Percentiles rank a stretch among this genome's conserved stretches.
These are phyloP conservation scores for Solanum paucissectum DNA, from an alignment of 257 asterid genomes.

Conservation along the genomic window DNA sequence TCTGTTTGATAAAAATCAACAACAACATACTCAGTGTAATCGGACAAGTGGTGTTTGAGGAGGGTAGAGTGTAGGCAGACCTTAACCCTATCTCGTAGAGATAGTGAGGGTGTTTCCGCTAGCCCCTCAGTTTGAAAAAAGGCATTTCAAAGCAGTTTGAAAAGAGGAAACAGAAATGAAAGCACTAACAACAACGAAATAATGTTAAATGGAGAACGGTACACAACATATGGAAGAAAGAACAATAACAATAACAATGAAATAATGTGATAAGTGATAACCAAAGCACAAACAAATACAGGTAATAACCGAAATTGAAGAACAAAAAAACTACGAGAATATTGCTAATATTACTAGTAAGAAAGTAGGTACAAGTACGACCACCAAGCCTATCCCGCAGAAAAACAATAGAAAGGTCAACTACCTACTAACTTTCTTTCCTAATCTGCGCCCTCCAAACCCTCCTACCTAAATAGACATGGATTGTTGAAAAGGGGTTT, in stretches of 20 bases:
- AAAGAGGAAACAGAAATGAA: neutral
- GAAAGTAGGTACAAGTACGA: neutral
- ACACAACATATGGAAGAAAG: neutral
- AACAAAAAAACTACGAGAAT: neutral
- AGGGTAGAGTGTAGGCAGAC: neutral
- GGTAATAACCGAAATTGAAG: fast-evolving
- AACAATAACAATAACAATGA: neutral
- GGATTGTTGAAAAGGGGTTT: neutral
- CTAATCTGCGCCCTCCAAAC: neutral
- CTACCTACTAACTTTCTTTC: neutral
- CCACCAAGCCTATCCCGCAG: neutral
- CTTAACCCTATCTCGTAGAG: neutral
- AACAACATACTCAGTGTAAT: neutral
- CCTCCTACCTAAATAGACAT: neutral
- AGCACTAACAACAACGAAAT: neutral
- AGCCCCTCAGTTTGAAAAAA: neutral
- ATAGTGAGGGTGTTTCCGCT: neutral
- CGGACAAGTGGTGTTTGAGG: neutral
- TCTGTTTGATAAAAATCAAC: neutral
- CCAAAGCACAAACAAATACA: neutral
- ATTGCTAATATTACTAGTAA: neutral
- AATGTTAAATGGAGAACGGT: neutral
- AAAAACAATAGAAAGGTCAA: neutral
- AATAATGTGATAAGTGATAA: neutral
- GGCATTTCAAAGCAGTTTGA: neutral